Base-by-base conservation (phyloP, 2,329 filamentous ascomycete genomes). In the Aspergillus ruber region DNA sequence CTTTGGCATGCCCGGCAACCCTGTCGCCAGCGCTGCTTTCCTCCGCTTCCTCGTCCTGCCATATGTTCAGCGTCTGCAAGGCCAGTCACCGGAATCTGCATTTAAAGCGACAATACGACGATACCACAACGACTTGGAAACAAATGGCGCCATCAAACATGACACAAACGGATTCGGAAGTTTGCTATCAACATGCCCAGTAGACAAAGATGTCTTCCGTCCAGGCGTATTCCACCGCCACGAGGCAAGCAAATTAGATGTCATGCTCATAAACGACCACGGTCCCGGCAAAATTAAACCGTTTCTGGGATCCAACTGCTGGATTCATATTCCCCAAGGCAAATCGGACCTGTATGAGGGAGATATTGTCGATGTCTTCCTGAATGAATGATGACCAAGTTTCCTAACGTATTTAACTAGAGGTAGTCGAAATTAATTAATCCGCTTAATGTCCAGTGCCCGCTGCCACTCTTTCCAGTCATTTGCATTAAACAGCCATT, bases 381-480 rank as follows among this genome's bases (percentile, higher is more conserved):
- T 46, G 9, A 52, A 20, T 6, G 21, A 49, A 3, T 21, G 25
- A 46, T 17, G 6, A 42, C 6, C n/a, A 1, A 32, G 45, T 29
- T 29, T 29, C 9, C 9, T 29, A 1, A 12, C 12, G 9, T 12
- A 10, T 29, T 12, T 29, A 20, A 3, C 20, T 20, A 12, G 10
- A 29, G 4, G 25, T 12, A 12, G 25, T 12, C 9, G 10, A 29
- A 12, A 10, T 29, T 12, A 29, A 29, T 29, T 5, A 9, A 29
- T 29, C 25, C 9, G 10, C 25, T 76, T 57, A 13, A 75, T 54
- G 29, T 51, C 54, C 29, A 58, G 57, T 3, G 75, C 66, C 25
- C 64, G 58, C 13, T 69, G 61, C 74, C 74, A 79, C 25, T 79
- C 73, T 18, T 60, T 59, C 25, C 42, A 42, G 3, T 51, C 59